A percentile compares a stretch with the other conserved stretches of the same genome.
Conservation (phyloP, 257 asterid genomes). For the Nicotiana tomentosiformis region DNA sequence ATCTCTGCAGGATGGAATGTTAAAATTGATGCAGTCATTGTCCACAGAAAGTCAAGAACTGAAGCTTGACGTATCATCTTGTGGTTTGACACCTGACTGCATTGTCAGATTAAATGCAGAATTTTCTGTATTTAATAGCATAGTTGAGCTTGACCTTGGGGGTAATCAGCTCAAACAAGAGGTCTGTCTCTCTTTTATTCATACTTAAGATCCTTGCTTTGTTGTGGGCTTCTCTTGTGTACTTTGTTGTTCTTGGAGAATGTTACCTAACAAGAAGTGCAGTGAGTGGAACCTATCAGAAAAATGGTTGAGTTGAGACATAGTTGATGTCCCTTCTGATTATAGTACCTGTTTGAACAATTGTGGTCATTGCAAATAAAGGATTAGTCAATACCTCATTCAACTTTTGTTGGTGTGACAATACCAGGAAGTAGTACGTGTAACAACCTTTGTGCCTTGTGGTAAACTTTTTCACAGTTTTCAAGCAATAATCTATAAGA, state of each 20-base stretch:
- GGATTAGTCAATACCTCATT: neutral
- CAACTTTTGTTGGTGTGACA: neutral
- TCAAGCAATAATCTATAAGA: neutral
- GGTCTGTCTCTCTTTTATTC: constrained; percentile 41
- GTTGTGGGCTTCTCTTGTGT: neutral
- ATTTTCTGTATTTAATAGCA: constrained; percentile 37
- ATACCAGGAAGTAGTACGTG: neutral
- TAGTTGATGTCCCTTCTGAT: neutral
- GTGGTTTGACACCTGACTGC: constrained; percentile 53
- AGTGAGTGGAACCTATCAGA: neutral
- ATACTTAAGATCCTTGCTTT: neutral
- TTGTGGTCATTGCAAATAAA: neutral
- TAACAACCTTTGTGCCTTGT: neutral
- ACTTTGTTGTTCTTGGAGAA: neutral
- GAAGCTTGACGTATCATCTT: constrained; percentile 73
- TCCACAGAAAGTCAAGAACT: constrained; percentile 61
- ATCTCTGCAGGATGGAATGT: constrained; percentile 69
- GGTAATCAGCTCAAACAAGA: constrained; percentile 71
- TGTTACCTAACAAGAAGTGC: neutral
- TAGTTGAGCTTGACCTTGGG: constrained; percentile 78
- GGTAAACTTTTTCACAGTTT: neutral
- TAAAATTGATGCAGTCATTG: constrained; percentile 59
- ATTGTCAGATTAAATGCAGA: constrained; percentile 46
- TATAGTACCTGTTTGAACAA: neutral
- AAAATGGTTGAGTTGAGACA: neutral